phyloP scores from a whole-genome alignment of 345 rosid species.

The Populus tremula region DNA sequence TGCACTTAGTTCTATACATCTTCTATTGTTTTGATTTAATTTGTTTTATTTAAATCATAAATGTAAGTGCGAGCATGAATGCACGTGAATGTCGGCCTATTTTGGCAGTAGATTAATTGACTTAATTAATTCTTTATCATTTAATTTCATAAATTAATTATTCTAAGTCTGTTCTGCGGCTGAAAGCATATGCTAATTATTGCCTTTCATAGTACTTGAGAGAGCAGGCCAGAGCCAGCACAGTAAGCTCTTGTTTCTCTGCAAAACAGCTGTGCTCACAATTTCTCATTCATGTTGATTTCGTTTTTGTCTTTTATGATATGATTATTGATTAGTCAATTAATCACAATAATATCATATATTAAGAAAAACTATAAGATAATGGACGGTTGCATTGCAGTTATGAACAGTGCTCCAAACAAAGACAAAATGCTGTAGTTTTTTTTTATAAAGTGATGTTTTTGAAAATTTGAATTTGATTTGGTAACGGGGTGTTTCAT shows the following conservation, averaged over 20 bases:
- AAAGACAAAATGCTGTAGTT: no score
- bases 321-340: background rate
- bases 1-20: background rate
- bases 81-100: conserved; percentile 55
- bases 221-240: background rate
- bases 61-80: conserved; percentile 32
- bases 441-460: no score
- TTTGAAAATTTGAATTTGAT: no score
- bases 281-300: no score
- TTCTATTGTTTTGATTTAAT: background rate
- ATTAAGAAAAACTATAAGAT: no score
- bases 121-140: conserved; percentile 14
- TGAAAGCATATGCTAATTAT: no score
- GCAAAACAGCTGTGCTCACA: background rate
- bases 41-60: background rate
- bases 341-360: background rate
- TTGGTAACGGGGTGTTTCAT: no score
- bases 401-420: no score
- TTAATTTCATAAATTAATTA: background rate
- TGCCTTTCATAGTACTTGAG: background rate
- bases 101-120: conserved; percentile 41
- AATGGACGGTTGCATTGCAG: no score
- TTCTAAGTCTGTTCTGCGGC: background rate
- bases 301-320: background rate
- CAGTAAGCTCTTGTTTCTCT: background rate